Evolutionary conservation across 768 basidiomycete genomes (phyloP), one percentile per base, ranked within the genome.

Genomic region (Lentinula edodes): DNA sequence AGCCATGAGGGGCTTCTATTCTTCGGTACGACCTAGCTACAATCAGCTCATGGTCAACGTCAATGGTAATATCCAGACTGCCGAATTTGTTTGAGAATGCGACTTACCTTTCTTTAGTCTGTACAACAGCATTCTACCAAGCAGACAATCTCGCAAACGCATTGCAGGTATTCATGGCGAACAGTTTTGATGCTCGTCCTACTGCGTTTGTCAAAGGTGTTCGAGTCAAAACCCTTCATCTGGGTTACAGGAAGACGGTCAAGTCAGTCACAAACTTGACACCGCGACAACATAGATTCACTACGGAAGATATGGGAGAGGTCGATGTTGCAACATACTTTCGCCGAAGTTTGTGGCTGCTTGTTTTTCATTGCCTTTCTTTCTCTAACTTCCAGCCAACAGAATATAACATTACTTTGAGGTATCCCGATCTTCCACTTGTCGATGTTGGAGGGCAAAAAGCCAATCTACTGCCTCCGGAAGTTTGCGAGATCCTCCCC

Each of bases 241-340:
- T 93, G 13, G 84, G 85, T n/a, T 88, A 91, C 67, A 83, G 76
- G 68, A 93, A 91, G 73, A 85, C 86, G 0, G 79, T 93, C 62
- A 88, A 87, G 70, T 71, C 71, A 2, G 69, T 89, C 13, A 75
- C 77, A 12, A 74, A 76, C 23, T 69, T 84, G 39, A 80, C 75
- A 23, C 78, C 89, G 0, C 73, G 68, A 12, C 72, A 76, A 18
- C 73, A 84, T 57, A 75, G 58, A 12, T 93, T 93, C 69, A 69
- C 79, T 2, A 77, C 78, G 1, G 89, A 91, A 64, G 75, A 78
- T 60, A 81, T 80, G 0, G 77, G 78, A n/a, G 57, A 62, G 32
- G 72, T 91, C 28, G 75, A 83, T 0, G 88, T 94, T 2, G 84
- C 85, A 63, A 68, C 83, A 2, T 94, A 88, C 66, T 93, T 91